These are phyloP conservation scores for Solanum hybrid DNA, from an alignment of 305 asterid species.

Conservation along the genomic window DNA sequence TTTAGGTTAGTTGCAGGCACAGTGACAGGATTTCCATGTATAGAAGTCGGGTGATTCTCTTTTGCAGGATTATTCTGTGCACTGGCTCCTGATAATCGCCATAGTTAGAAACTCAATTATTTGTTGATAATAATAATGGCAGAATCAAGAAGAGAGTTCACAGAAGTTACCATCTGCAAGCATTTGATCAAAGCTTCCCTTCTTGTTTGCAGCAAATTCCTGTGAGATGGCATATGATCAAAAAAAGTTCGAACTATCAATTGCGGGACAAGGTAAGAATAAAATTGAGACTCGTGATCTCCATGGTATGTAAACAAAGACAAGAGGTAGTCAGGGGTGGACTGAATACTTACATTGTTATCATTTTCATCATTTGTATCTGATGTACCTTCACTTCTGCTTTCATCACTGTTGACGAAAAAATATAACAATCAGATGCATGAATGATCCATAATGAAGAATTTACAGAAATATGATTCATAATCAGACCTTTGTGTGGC, in stretches of 20 bases:
- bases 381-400: conserved; percentile 86
- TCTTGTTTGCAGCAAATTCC: conserved; percentile 65
- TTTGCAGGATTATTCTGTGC: conserved; percentile 48
- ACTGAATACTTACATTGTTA: conserved; percentile 33
- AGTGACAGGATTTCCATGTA: conserved; percentile 65
- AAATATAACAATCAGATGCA: conserved; percentile 17
- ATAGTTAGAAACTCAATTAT: conserved; percentile 8
- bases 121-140: conserved; percentile 3
- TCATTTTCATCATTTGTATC: conserved; percentile 77
- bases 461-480: background rate
- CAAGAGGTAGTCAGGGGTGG: background rate
- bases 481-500: conserved; percentile 67
- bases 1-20: conserved; percentile 70
- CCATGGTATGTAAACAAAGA: background rate
- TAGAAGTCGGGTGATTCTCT: conserved; percentile 42
- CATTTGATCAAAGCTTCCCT: conserved; percentile 93
- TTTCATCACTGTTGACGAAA: conserved; percentile 60
- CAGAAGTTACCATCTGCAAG: conserved; percentile 74
- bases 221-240: conserved; percentile 11
- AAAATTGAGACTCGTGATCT: background rate
- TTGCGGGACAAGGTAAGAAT: background rate
- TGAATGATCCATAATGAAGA: conserved; percentile 2
- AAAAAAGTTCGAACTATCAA: background rate
- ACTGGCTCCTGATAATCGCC: conserved; percentile 52
- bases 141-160: background rate